These are phyloP conservation scores for Zygoascus sp. DNA, from an alignment of 1,139 yeast genomes.

Conservation along the genomic window DNA sequence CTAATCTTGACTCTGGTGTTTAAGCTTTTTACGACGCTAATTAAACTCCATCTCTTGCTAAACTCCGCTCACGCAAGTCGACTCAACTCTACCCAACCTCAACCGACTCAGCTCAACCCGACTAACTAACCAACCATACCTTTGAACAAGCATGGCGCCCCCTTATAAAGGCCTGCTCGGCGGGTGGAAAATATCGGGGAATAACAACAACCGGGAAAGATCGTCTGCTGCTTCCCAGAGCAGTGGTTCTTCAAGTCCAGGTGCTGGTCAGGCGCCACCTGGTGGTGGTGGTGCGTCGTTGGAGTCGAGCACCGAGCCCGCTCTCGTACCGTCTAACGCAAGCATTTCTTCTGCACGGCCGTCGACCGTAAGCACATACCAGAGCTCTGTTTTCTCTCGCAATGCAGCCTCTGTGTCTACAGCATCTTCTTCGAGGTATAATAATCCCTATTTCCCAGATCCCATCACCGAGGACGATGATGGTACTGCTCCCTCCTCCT, in stretches of 20 bases:
- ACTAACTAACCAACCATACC: too few species aligned
- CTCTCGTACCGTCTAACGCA: slow-evolving; percentile 13
- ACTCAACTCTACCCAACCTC: too few species aligned
- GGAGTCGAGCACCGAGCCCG: neutral
- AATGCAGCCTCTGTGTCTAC: slow-evolving; percentile 22
- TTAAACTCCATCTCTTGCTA: too few species aligned
- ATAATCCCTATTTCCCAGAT: slow-evolving; percentile 1
- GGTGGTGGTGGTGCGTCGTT: neutral
- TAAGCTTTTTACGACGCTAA: neutral
- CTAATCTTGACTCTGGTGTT: neutral
- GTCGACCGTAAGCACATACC: slow-evolving; percentile 22
- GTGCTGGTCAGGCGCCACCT: neutral
- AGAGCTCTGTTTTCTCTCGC: slow-evolving; percentile 26
- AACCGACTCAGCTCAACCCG: too few species aligned
- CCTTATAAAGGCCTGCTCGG: slow-evolving; percentile 19
- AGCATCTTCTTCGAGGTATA: slow-evolving; percentile 13
- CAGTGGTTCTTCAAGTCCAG: neutral
- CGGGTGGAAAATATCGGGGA: slow-evolving; percentile 15
- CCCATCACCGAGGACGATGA: slow-evolving; percentile 14
- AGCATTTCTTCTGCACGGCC: slow-evolving; percentile 19
- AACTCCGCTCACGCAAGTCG: too few species aligned
- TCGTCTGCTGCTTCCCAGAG: neutral
- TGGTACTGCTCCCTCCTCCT: slow-evolving; percentile 9
- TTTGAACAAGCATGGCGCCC: slow-evolving; percentile 9
- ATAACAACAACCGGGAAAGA: neutral